phyloP scores from a whole-genome alignment of 192 early-diverging fungal genomes.

The Mortierella hygrophila region DNA sequence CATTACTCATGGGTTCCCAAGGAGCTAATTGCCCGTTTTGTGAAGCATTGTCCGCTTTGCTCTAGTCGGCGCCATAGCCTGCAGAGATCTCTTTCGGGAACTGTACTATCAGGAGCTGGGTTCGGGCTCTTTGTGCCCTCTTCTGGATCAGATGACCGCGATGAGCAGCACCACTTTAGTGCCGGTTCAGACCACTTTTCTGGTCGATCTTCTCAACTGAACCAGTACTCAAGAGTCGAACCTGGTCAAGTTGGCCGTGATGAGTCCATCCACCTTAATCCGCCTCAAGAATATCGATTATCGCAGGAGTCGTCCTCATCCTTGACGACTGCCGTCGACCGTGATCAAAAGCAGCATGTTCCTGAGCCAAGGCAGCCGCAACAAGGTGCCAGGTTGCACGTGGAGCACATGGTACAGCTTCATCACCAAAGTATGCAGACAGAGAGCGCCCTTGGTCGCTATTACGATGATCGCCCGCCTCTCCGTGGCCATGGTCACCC shows the following conservation, averaged over 20 bases:
- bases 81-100: conserved; percentile 24
- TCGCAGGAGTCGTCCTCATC: not conserved
- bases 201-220: not conserved
- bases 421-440: conserved; percentile 1
- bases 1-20: conserved; percentile 58
- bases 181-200: not conserved
- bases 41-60: conserved; percentile 54
- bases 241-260: not conserved
- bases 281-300: not conserved
- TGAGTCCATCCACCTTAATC: not conserved
- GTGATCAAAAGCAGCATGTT: not conserved
- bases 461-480: not conserved
- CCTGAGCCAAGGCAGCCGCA: not conserved
- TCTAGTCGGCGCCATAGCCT: conserved; percentile 50
- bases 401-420: not conserved
- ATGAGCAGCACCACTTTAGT: not conserved
- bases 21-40: conserved; percentile 58
- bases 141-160: not conserved
- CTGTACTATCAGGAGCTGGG: not conserved
- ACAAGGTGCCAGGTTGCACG: not conserved
- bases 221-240: not conserved
- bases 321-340: not conserved
- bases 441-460: not conserved
- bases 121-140: not conserved
- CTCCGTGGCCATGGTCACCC: not conserved